Conservation (phyloP, 495 filamentous ascomycete genomes). For the Aspergillus sclerotiicarbonarius region DNA sequence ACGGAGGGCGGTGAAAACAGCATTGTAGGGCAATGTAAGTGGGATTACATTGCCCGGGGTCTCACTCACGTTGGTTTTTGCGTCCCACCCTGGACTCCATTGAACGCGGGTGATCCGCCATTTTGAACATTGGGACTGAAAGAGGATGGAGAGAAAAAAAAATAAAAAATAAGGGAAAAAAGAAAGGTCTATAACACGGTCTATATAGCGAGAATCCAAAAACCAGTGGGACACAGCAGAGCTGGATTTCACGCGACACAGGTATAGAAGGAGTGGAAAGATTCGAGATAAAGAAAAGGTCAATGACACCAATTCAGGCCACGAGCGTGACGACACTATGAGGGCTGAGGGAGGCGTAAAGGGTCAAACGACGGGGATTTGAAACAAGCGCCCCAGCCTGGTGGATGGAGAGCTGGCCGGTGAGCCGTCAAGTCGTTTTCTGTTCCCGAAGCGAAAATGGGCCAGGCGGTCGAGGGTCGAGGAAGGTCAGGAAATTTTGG, state of each 20-base stretch:
- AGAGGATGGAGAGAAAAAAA: conserved; percentile 10
- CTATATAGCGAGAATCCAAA: conserved; percentile 12
- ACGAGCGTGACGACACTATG: conserved; percentile 5
- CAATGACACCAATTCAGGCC: conserved; percentile 10
- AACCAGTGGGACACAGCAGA: conserved; percentile 9
- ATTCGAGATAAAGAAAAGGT: conserved; percentile 5
- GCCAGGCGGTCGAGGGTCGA: conserved; percentile 30
- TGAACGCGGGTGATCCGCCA: conserved; percentile 61
- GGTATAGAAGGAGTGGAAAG: conserved; percentile 13
- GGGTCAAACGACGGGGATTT: conserved; percentile 14
- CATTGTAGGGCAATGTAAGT: neutral
- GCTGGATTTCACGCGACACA: conserved; percentile 14
- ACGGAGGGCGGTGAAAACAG: conserved; percentile 1
- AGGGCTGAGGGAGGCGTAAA: conserved; percentile 15
- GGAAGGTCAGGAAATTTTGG: conserved; percentile 31
- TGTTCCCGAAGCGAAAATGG: conserved; percentile 14
- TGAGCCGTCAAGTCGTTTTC: conserved; percentile 12
- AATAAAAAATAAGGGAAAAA: neutral
- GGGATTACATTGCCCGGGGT: conserved; percentile 23
- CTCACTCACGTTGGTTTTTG: conserved; percentile 73
- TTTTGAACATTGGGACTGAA: conserved; percentile 19
- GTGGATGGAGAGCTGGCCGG: conserved; percentile 20
- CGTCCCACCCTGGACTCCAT: conserved; percentile 78
- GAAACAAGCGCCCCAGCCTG: conserved; percentile 17
- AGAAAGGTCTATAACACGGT: conserved; percentile 9